These are phyloP conservation scores for Neolentinus lepideus DNA, from an alignment of 1,284 basidiomycete species.

Conservation along the genomic window DNA sequence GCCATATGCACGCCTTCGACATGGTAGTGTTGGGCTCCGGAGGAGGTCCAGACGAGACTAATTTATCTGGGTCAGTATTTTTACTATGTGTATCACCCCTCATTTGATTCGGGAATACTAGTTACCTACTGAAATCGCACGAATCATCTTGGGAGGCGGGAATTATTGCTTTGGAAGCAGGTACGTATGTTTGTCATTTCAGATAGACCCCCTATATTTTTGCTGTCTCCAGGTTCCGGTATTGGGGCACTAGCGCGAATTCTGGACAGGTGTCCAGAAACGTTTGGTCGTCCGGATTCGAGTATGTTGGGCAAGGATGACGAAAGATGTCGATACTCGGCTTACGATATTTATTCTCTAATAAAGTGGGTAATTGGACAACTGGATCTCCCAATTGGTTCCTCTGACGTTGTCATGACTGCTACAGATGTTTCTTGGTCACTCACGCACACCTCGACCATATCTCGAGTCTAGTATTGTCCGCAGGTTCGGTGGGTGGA, in stretches of 20 bases:
- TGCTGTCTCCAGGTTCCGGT: slow-evolving; percentile 47
- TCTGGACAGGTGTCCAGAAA: slow-evolving; percentile 38
- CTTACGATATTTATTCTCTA: slow-evolving; percentile 49
- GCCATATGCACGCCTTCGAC: slow-evolving; percentile 43
- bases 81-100: slow-evolving; percentile 4
- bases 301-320: not conserved
- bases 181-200: slow-evolving; percentile 26
- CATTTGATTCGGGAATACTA: slow-evolving; percentile 20
- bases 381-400: not conserved
- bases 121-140: slow-evolving; percentile 64
- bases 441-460: slow-evolving; percentile 84
- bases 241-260: slow-evolving; percentile 56
- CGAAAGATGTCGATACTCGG: slow-evolving; percentile 22
- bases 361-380: slow-evolving; percentile 25
- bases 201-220: not conserved
- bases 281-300: slow-evolving; percentile 32
- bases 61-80: slow-evolving; percentile 59
- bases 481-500: slow-evolving; percentile 65
- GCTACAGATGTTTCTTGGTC: slow-evolving; percentile 66
- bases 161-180: slow-evolving; percentile 67
- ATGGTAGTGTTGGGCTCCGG: slow-evolving; percentile 70
- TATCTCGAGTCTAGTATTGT: slow-evolving; percentile 65
- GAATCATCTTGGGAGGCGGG: slow-evolving; percentile 58
- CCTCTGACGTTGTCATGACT: not conserved
- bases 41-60: slow-evolving; percentile 69